Base-by-base conservation (phyloP, 73 alveolate genomes). In the Symbiodinium pilosum region DNA sequence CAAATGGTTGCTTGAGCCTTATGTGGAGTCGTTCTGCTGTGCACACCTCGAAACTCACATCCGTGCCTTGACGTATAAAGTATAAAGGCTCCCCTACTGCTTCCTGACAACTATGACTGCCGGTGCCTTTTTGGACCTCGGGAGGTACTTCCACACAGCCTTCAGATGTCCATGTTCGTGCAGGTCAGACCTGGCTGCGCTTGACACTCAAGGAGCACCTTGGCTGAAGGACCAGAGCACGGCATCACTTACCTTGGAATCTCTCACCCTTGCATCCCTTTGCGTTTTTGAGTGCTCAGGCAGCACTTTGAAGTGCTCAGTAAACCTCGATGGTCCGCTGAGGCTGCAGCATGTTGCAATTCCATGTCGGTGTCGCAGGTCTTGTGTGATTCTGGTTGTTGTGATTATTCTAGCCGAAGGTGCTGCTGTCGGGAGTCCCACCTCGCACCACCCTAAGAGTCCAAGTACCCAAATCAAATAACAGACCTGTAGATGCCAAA, bases 171-270 rank as follows among this genome's bases (percentile, higher is more conserved):
- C 30, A n/a, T n/a, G n/a, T 64, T n/a, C 30, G 38, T 9, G 34
- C 86, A 89, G 95, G 95, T 34, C 97, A 91, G 81, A 42, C 36
- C 52, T 91, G 97, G 97, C 77, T 91, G 47, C 87, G 97, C 43
- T n/a, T 91, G 97, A 24, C 81, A 59, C 77, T 91, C 75, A 36
- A 21, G 6, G 97, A 91, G 97, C 47, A 69, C 44, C 71, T 47
- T 12, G 43, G 59, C 85, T 3, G 43, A 42, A 28, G 20, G 28
- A 59, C 34, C 75, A 84, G 30, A 34, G 89, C 4, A 24, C 28
- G 56, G n/a, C n/a, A n/a, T n/a, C n/a, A n/a, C n/a, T n/a, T n/a
- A n/a, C n/a, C n/a, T n/a, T n/a, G n/a, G n/a, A n/a, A n/a, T n/a
- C n/a, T n/a, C n/a, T n/a, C n/a, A n/a, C n/a, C n/a, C n/a, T n/a